Conservation (phyloP, 495 filamentous ascomycete species). For the Tetracladium setigerum region DNA sequence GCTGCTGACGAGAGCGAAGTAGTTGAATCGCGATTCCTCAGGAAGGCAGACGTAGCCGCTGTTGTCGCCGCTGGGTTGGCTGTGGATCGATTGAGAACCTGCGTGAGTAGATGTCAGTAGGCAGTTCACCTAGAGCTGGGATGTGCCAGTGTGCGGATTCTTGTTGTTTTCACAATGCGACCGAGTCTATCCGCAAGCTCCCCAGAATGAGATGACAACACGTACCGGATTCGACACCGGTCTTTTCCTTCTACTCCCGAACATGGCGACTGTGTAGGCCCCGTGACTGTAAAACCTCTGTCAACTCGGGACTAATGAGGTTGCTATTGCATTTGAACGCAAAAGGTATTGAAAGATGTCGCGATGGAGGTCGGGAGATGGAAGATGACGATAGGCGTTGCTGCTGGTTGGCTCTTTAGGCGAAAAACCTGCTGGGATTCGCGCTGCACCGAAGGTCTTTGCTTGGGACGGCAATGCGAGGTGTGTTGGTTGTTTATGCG, state of each 20-base stretch:
- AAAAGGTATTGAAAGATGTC: no score
- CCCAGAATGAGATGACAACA: constrained; percentile 7
- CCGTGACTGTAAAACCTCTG: constrained; percentile 14
- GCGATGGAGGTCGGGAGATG: no score
- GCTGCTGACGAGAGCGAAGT: constrained; percentile 71
- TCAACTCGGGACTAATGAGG: constrained; percentile 21
- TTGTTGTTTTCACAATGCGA: constrained; percentile 4
- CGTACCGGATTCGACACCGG: constrained; percentile 47
- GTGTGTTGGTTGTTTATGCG: no score
- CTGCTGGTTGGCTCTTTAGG: no score
- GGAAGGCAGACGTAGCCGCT: constrained; percentile 76
- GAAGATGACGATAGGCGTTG: no score
- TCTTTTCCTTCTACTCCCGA: constrained; percentile 41
- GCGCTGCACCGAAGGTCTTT: no score
- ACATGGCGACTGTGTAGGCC: constrained; percentile 35
- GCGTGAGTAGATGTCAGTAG: constrained; percentile 19
- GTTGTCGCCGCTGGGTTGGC: constrained; percentile 64
- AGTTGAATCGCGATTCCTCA: constrained; percentile 54
- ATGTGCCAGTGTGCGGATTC: neutral
- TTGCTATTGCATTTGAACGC: constrained; percentile 18
- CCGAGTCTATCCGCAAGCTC: neutral
- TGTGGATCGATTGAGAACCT: constrained; percentile 53
- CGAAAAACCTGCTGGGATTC: no score
- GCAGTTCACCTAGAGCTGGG: neutral
- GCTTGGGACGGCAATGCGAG: no score